Base-by-base conservation (phyloP, 306 rosid species). In the Inga laurina region DNA sequence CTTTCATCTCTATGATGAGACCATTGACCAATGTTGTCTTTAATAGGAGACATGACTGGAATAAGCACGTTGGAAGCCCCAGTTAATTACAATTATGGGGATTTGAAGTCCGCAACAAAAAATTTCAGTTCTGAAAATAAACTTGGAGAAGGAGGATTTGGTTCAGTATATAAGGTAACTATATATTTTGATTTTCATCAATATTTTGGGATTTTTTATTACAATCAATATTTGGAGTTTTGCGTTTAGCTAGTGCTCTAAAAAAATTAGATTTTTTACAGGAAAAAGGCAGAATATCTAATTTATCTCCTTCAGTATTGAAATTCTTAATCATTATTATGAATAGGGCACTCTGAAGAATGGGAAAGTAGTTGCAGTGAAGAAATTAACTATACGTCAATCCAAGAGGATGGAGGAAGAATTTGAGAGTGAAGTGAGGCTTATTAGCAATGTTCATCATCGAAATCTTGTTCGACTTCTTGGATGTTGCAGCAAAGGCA, bases 81-180 rank as follows among this genome's bases (percentile, higher is more conserved):
- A 62, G 68, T 62, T 27, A 62, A 3, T 10, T 62, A 62, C 68
- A 12, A 62, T 12, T 62, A 62, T 62, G 4, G 8, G 37, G 68
- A 62, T 62, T 62, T 62, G 8, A 62, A 62, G 68, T 27, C 18
- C 4, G 68, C 68, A 24, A 62, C 68, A 62, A 27, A 27, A 62
- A 62, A 62, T 62, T 62, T 62, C 68, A 62, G 68, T 1, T 1
- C 24, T 4, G 68, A 62, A 62, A 62, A 27, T 62, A 62, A 62
- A 62, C 68, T 62, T 62, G 68, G 68, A 4, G 68, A 62, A 62
- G 68, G 68, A 24, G 68, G 68, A 27, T 62, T 62, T 62, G 68
- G 68, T 24, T 11, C 68, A 10, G 68, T 62, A 10, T 62, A 62
- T 24, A 62, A 62, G 68, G 68, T 62, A 61, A 10, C 15, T 22